Conservation (phyloP, 176 grass and related monocot genomes). For the Eragrostis nindensis region DNA sequence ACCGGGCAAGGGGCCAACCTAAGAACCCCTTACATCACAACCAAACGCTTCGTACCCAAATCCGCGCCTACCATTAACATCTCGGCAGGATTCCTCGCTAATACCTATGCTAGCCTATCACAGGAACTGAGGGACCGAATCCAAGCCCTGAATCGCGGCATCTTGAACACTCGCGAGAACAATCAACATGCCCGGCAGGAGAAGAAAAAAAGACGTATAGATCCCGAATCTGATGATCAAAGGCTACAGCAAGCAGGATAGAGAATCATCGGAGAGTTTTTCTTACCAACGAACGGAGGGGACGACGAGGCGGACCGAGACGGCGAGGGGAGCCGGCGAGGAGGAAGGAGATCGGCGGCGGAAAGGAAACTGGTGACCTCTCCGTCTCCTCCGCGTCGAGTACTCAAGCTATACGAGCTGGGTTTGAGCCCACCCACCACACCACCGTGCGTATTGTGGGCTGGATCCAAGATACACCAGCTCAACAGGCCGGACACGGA, state of each 20-base stretch:
- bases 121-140: too few species aligned
- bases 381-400: background rate
- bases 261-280: background rate
- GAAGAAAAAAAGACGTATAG: background rate
- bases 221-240: background rate
- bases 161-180: background rate
- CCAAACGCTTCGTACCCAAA: background rate
- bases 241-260: too few species aligned
- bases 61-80: background rate
- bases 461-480: background rate
- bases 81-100: background rate
- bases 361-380: background rate
- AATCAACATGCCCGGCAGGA: background rate
- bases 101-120: background rate
- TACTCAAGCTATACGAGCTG: slow-evolving; percentile 1
- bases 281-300: slow-evolving; percentile 16
- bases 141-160: background rate
- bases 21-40: background rate
- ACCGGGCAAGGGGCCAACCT: background rate
- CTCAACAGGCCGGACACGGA: background rate
- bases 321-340: background rate
- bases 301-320: background rate
- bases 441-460: too few species aligned
- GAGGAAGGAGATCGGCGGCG: background rate
- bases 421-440: background rate